Base-by-base conservation (phyloP, 2,329 filamentous ascomycete species). In the Hymenoscyphus repandus region DNA sequence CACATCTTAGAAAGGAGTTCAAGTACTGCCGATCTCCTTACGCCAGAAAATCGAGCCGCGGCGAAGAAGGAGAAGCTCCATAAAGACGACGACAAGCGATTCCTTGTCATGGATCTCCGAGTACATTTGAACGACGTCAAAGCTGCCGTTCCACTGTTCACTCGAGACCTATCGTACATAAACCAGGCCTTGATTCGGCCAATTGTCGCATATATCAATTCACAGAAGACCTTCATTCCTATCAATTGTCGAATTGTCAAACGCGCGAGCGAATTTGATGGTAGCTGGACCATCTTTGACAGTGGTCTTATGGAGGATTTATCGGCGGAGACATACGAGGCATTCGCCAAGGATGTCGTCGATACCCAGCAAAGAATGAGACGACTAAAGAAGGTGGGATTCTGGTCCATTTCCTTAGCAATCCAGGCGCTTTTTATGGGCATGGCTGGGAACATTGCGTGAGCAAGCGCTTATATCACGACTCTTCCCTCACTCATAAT, bases 131-230 rank as follows among this genome's bases (percentile, higher is more conserved):
- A 96, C 71, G 90, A 96, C 59, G 90, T 96, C 40, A 89, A 90
- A 60, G 93, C 93, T 27, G 85, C 87, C 2, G 91, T 99, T 1
- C 93, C 93, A 1, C 79, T 97, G 45, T 97, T 99, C 72, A 95
- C 88, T 1, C 85, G 82, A 13, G 87, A 96, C 65, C 80, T 97
- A 44, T 95, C 90, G 1, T 99, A 97, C 68, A 87, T 96, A 63
- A 97, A 96, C 70, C 95, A 95, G 68, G 90, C 93, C 1, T 82
- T 97, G 4, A 89, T 97, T 33, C 83, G 93, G 4, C 93, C 93
- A 13, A 99, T 99, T 54, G 91, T 99, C 37, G 93, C 93, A 6
- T 99, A 97, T 68, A 97, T 99, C 70, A 99, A 99, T 70, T 88
- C 90, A 38, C 89, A 90, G 67, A 86, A 85, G 65, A 95, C 92